These are phyloP conservation scores for Syncephalis fuscata DNA, from an alignment of 371 early-diverging fungal species.

Conservation along the genomic window DNA sequence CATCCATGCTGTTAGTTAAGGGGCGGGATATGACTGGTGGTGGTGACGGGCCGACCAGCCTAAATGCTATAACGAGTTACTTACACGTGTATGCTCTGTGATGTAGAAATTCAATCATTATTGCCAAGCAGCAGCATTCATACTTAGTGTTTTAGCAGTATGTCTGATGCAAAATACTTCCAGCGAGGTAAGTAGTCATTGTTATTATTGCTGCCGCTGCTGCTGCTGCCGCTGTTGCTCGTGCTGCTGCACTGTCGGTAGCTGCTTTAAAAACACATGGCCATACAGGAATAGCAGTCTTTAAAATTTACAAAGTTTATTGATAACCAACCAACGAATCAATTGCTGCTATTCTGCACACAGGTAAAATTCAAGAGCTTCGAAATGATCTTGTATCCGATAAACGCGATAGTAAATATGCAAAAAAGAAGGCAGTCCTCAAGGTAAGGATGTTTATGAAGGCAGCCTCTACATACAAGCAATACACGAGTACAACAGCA, in stretches of 20 bases:
- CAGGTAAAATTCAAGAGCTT: constrained; percentile 94
- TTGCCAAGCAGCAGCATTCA: too few species aligned
- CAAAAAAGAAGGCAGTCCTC: constrained; percentile 75
- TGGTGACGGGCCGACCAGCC: too few species aligned
- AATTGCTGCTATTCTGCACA: constrained; percentile 1
- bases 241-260: not conserved
- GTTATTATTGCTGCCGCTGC: not conserved
- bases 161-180: constrained; percentile 71
- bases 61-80: too few species aligned
- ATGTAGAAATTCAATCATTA: too few species aligned
- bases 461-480: too few species aligned
- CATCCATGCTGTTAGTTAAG: too few species aligned
- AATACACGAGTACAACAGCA: too few species aligned
- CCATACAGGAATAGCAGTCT: not conserved
- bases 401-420: constrained; percentile 75
- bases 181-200: constrained; percentile 38
- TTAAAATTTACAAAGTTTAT: not conserved
- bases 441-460: too few species aligned
- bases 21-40: too few species aligned
- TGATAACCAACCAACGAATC: not conserved
- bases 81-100: too few species aligned
- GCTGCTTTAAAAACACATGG: not conserved
- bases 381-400: constrained; percentile 79
- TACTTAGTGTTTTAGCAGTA: too few species aligned
- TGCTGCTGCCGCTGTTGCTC: not conserved